Base-by-base conservation (phyloP, 352 stramenopile species). In the Globisporangium carolinianum region DNA sequence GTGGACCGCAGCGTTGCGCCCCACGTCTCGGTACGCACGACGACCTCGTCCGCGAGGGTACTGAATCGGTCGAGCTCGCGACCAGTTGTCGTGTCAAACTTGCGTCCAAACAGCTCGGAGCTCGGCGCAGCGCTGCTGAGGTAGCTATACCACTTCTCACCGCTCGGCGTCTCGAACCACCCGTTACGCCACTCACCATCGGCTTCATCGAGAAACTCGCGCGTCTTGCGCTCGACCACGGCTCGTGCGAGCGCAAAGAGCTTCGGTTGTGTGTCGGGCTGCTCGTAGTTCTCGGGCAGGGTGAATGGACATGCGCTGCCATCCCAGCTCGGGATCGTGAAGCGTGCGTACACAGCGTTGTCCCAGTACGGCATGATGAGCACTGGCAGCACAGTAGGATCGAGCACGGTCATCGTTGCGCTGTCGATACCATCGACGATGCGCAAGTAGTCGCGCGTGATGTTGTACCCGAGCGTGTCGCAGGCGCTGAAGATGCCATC, bases 171-270 rank as follows among this genome's bases (percentile, higher is more conserved):
- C 58, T 68, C 61, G 51, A 69, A 73, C 66, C 72, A 77, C 0
- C 66, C 68, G 48, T 76, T 75, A 4, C 60, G 52, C 71, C 71
- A 75, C 17, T 43, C 50, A 4, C 71, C 66, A 17, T 47, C 55
- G 2, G 59, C 59, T 12, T 46, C 46, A 0, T 32, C 35, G 9
- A 79, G 66, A 57, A 48, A 67, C n/a, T 67, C 43, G 0, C 6
- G 51, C n/a, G 68, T 75, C 43, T 67, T 72, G 0, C 11, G 4
- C 15, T 67, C 62, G 9, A 55, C 57, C 4, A 58, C 10, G 4
- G 39, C 45, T 12, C 65, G 58, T 17, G 60, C 45, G 0, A 62
- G 36, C 0, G 47, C 65, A 35, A 37, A 15, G 6, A 55, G 18
- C 18, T 51, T 37, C 24, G 49, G 14, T 10, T 15, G 18, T 9